Percentiles rank a stretch among this genome's conserved stretches.
phyloP scores from a whole-genome alignment of 2,329 filamentous ascomycete species.

The Orbilia oligospora region DNA sequence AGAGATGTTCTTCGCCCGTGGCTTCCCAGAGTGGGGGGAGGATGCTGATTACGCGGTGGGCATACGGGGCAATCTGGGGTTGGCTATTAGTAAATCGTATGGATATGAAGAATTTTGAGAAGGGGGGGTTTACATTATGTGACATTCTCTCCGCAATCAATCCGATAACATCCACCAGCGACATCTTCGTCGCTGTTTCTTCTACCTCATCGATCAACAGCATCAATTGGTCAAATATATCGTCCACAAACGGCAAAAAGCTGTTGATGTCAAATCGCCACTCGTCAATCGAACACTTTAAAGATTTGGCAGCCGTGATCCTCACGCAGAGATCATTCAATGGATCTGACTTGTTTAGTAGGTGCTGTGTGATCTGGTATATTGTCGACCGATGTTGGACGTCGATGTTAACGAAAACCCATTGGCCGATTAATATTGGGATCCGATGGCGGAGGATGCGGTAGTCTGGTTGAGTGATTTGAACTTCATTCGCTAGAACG shows the following conservation, averaged over 20 bases:
- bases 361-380: constrained; percentile 89
- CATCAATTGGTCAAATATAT: constrained; percentile 81
- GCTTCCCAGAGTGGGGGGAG: constrained; percentile 87
- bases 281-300: constrained; percentile 85
- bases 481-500: constrained; percentile 83
- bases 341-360: constrained; percentile 82
- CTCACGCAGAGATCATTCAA: constrained; percentile 92
- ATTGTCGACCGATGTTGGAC: constrained; percentile 79
- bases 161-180: constrained; percentile 87
- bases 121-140: constrained; percentile 71
- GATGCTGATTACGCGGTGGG: constrained; percentile 84
- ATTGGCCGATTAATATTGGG: constrained; percentile 88
- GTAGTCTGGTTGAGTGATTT: constrained; percentile 76
- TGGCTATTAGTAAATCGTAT: background rate
- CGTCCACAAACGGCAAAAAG: constrained; percentile 83
- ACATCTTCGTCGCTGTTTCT: constrained; percentile 89
- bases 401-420: constrained; percentile 84
- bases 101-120: no score
- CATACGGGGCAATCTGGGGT: constrained; percentile 72
- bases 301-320: constrained; percentile 88
- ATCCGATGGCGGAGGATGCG: constrained; percentile 89
- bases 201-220: constrained; percentile 83
- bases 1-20: constrained; percentile 87
- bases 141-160: constrained; percentile 86
- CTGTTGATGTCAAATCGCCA: constrained; percentile 81